Base-by-base conservation (phyloP, 345 rosid species). In the Combretum micranthum region DNA sequence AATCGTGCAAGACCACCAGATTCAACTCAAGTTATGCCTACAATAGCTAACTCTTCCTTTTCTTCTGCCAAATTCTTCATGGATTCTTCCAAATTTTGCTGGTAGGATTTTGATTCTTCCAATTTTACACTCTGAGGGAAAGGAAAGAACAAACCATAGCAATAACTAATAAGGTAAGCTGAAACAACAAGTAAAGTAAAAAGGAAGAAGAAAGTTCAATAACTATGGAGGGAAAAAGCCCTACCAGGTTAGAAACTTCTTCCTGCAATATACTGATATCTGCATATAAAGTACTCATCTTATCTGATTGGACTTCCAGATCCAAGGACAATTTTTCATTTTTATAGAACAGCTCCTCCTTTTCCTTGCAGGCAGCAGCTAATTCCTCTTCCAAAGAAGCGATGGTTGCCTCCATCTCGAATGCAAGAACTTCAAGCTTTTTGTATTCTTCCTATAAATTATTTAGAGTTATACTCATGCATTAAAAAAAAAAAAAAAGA, bases 21-120 rank as follows among this genome's bases (percentile, higher is more conserved):
- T 4, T 12, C 37, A 55, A n/a, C 45, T 13, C 46, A 55, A 55
- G 13, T 17, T 8, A 21, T 15, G 6, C 49, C 20, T 78, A 92
- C 98, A 95, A 84, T 75, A 60, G 95, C 96, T 60, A 92, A 76
- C 65, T 88, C 96, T 64, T 92, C 95, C 80, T 88, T 88, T 69
- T 88, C 95, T 74, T 82, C 82, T 67, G 70, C 70, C 78, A 84
- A 64, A 51, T 69, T 65, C 56, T 72, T 74, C 20, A 78, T 68
- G 20, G 75, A 69, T 60, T 55, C 64, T 75, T 86, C 88, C 78
- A 78, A 45, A 52, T 73, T 70, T 69, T 78, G 70, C 67, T 81
- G 83, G 19, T 74, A 67, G 45, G 74, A 67, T 48, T 66, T 78
- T 63, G 87, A 81, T 67, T 68, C 77, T 60, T 86, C 95, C 76